phyloP scores from a whole-genome alignment of 495 filamentous ascomycete genomes.

The Tuber aestivum region DNA sequence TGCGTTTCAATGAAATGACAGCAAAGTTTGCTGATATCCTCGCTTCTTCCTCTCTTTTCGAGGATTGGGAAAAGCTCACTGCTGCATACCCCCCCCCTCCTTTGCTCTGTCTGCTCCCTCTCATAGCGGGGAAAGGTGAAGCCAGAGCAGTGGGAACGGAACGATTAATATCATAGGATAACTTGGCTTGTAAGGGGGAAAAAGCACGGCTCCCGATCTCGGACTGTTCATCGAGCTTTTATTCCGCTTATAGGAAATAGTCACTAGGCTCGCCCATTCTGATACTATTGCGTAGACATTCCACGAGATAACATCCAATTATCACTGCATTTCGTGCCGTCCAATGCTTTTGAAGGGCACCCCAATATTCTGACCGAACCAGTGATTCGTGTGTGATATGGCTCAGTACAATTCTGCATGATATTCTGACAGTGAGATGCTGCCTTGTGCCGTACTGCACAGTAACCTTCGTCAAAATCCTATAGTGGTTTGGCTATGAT shows the following conservation, averaged over 20 bases:
- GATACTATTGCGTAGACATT: neutral
- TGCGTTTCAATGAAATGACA: slow-evolving; percentile 3
- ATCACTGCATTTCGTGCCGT: neutral
- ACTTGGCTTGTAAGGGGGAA: neutral
- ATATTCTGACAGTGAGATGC: neutral
- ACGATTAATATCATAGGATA: neutral
- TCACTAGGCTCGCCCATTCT: neutral
- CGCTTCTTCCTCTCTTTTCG: neutral
- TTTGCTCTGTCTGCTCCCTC: neutral
- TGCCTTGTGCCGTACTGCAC: neutral
- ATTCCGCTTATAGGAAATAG: neutral
- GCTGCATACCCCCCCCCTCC: neutral
- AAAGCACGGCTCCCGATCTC: slow-evolving; percentile 6
- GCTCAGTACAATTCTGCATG: neutral
- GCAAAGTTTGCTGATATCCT: neutral
- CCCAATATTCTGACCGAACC: neutral
- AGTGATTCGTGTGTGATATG: neutral
- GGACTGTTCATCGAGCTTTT: neutral
- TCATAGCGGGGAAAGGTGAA: neutral
- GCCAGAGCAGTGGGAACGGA: neutral
- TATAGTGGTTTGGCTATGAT: neutral
- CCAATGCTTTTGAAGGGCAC: neutral
- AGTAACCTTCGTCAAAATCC: neutral
- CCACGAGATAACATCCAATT: neutral
- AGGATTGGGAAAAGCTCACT: slow-evolving; percentile 1